These are phyloP conservation scores for Podaxis rugospora DNA, from an alignment of 768 basidiomycete genomes.

Conservation along the genomic window DNA sequence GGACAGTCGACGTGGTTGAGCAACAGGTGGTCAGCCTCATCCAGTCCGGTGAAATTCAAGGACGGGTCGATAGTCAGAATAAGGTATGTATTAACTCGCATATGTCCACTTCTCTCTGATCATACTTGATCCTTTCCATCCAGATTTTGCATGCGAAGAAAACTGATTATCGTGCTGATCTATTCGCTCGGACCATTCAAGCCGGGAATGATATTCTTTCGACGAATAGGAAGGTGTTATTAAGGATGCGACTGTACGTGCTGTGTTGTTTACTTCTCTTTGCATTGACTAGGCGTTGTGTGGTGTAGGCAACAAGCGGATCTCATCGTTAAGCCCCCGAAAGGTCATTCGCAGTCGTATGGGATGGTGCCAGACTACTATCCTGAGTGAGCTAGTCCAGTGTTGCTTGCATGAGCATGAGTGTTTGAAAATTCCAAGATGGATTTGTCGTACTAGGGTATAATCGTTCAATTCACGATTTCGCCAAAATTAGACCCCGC, in stretches of 20 bases:
- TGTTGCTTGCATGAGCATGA: neutral
- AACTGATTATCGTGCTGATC: constrained; percentile 70
- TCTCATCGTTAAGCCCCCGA: constrained; percentile 63
- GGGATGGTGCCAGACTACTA: constrained; percentile 24
- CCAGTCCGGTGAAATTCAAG: constrained; percentile 72
- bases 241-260: constrained; percentile 79
- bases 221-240: constrained; percentile 71
- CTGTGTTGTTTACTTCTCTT: neutral
- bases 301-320: constrained; percentile 72
- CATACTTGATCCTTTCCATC: neutral
- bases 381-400: neutral
- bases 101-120: neutral
- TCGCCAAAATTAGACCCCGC: neutral
- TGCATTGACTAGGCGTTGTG: neutral
- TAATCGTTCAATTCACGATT: neutral
- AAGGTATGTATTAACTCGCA: constrained; percentile 44
- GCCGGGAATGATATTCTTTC: constrained; percentile 67
- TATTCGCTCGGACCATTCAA: constrained; percentile 74
- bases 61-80: constrained; percentile 84
- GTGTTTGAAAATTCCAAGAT: neutral
- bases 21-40: constrained; percentile 74
- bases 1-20: constrained; percentile 69
- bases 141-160: constrained; percentile 80
- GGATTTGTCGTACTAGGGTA: neutral
- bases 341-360: constrained; percentile 48